Evolutionary conservation across 805 yeast species (phyloP).

Genomic region (Monosporozyma aerobia): DNA sequence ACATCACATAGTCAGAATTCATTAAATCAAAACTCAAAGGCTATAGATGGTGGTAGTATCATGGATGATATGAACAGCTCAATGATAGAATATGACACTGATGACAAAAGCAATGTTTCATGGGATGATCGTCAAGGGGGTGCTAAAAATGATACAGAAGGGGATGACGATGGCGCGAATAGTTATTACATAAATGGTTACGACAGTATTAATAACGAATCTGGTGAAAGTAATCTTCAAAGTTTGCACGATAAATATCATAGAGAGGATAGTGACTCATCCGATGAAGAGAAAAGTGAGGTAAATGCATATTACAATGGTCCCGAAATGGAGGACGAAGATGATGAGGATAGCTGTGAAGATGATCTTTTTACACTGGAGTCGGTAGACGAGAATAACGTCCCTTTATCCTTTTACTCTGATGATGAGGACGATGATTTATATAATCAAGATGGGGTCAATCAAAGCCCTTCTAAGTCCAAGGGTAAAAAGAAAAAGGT

Average conservation of each 20-base stretch:
- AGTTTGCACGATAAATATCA: not conserved
- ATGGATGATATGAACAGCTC: not conserved
- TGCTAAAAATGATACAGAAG: not conserved
- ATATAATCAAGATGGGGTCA: not conserved
- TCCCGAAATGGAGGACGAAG: not conserved
- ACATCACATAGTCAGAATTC: not conserved
- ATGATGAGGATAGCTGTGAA: not conserved
- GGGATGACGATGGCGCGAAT: not conserved
- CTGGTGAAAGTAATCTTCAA: not conserved
- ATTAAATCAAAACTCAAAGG: not conserved
- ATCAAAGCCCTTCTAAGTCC: not conserved
- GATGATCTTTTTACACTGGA: not conserved
- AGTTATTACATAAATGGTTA: not conserved
- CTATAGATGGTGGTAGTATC: not conserved
- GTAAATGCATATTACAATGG: not conserved
- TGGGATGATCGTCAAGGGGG: not conserved
- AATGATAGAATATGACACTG: not conserved
- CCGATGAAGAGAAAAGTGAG: not conserved
- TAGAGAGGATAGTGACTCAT: not conserved
- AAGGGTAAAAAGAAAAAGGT: not conserved
- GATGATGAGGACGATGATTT: conserved; percentile 1
- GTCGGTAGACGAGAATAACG: not conserved
- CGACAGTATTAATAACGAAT: not conserved
- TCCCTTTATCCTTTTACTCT: not conserved
- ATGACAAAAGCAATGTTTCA: not conserved